A percentile compares a stretch with the other conserved stretches of the same genome.
Conservation (phyloP, 768 basidiomycete genomes). For the Porphyrellus cyaneotinctus region DNA sequence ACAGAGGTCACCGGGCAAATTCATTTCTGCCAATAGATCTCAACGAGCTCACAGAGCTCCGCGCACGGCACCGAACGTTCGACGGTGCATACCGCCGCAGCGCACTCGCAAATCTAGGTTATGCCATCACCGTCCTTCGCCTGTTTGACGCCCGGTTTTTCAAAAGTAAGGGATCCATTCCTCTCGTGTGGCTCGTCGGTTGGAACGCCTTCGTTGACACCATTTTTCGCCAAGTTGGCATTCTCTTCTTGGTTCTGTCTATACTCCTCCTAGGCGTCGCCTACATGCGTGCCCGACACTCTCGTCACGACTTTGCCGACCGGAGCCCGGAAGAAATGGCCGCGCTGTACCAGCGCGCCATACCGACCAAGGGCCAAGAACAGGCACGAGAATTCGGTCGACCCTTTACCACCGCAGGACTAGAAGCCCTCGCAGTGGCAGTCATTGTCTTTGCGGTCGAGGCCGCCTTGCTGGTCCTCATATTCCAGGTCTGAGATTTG, state of each 20-base stretch:
- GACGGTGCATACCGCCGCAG: slow-evolving; percentile 78
- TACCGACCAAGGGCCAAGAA: slow-evolving; percentile 59
- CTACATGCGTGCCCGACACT: slow-evolving; percentile 59
- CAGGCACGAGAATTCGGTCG: slow-evolving; percentile 63
- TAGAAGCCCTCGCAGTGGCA: slow-evolving; percentile 57
- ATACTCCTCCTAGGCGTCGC: slow-evolving; percentile 54
- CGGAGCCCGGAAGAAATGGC: slow-evolving; percentile 32
- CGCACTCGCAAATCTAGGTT: slow-evolving; percentile 70
- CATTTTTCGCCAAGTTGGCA: slow-evolving; percentile 40
- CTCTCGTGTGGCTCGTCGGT: neutral
- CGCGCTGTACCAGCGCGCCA: slow-evolving; percentile 33
- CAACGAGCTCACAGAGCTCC: slow-evolving; percentile 64
- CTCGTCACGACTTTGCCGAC: slow-evolving; percentile 77
- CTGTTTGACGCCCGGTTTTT: slow-evolving; percentile 77
- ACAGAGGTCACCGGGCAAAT: slow-evolving; percentile 39
- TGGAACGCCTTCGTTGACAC: neutral
- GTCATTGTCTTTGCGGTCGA: slow-evolving; percentile 61
- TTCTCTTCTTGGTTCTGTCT: slow-evolving; percentile 63
- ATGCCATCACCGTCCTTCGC: slow-evolving; percentile 67
- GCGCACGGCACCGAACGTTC: slow-evolving; percentile 79
- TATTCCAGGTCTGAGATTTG: slow-evolving; percentile 35
- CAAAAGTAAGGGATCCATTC: slow-evolving; percentile 46
- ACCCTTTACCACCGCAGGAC: slow-evolving; percentile 79
- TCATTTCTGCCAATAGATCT: slow-evolving; percentile 54
- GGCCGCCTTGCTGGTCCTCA: slow-evolving; percentile 58